These are phyloP conservation scores for Saccharomycopsis sp. DNA, from an alignment of 805 yeast species.

Conservation along the genomic window DNA sequence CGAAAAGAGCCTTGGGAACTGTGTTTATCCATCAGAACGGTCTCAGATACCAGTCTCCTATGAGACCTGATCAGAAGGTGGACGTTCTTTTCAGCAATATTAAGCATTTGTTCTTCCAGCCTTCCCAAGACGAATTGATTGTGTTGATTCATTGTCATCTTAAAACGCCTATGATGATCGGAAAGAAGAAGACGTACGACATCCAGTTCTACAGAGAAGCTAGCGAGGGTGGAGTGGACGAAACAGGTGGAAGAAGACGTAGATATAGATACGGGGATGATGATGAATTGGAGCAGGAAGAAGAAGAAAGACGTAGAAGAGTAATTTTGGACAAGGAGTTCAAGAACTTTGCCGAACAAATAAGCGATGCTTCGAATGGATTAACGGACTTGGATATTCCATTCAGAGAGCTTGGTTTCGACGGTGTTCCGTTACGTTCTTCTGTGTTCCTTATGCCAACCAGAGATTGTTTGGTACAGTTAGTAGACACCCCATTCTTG, in stretches of 20 bases:
- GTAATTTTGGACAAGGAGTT: conserved; percentile 88
- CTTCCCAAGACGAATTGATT: conserved; percentile 89
- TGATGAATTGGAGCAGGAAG: conserved; percentile 97
- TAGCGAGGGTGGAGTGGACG: conserved; percentile 91
- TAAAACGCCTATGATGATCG: conserved; percentile 89
- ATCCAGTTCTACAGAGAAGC: conserved; percentile 97
- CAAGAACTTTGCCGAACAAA: conserved; percentile 79
- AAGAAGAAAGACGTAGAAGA: conserved; percentile 92
- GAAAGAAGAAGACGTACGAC: conserved; percentile 91
- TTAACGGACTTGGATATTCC: conserved; percentile 86
- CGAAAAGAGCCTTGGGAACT: conserved; percentile 90
- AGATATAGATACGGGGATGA: conserved; percentile 90
- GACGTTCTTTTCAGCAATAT: conserved; percentile 87
- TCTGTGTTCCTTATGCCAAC: conserved; percentile 95
- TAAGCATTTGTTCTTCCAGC: conserved; percentile 91
- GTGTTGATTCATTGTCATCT: conserved; percentile 90
- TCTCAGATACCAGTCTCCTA: conserved; percentile 83
- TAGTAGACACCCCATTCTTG: conserved; percentile 90
- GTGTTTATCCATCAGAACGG: conserved; percentile 94
- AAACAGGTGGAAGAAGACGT: conserved; percentile 91
- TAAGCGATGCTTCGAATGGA: conserved; percentile 83
- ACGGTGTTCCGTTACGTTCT: conserved; percentile 94
- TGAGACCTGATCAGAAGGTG: conserved; percentile 77
- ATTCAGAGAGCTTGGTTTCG: conserved; percentile 92
- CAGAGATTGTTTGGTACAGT: conserved; percentile 90